Evolutionary conservation across 108 stramenopile species (phyloP), one percentile per base, ranked within the genome.

Genomic region (Cyclotella baltica): DNA sequence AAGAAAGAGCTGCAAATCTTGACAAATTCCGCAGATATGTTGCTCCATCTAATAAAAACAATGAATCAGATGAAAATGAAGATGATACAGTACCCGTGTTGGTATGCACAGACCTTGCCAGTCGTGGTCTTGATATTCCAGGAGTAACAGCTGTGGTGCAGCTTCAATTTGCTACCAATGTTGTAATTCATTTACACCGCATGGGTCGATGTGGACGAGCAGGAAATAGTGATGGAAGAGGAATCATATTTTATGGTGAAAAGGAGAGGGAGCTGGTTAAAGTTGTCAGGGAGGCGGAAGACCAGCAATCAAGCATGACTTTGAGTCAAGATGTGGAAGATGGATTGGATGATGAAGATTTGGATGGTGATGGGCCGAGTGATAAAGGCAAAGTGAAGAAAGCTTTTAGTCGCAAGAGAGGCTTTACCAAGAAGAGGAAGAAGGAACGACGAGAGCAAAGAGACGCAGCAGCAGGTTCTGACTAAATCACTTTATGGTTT

Each of bases 181-280:
- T 97, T 33, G 96, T 97, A 20, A 86, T 97, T 20, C 98, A 99
- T 87, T 91, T 99, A 40, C 99, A 99, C 83, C 91, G 99, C 2
- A 98, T 99, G 85, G 99, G 99, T 19, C 92, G 98, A 27, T 97
- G 97, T 58, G 99, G 98, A 8, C 84, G 98, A 33, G 98, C 98
- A 0, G 98, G 98, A 23, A 88, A 96, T 63, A 89, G 93, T 8
- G 83, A 89, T 62, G 99, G 98, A 27, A 78, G 96, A 25, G 91
- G 97, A 16, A 93, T 99, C 29, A 89, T 98, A 15, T 98, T 98
- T 67, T 97, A 91, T 56, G 90, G 92, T 30, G 70, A 72, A 27
- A 57, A 80, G 25, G 90, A 96, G 73, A 66, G 77, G 63, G 90
- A 92, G 50, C 70, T 94, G 36, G 90, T 96, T 0, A 80, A 84